Evolutionary conservation across 163 green algal genomes (phyloP).

Genomic region (Botryococcus braunii): DNA sequence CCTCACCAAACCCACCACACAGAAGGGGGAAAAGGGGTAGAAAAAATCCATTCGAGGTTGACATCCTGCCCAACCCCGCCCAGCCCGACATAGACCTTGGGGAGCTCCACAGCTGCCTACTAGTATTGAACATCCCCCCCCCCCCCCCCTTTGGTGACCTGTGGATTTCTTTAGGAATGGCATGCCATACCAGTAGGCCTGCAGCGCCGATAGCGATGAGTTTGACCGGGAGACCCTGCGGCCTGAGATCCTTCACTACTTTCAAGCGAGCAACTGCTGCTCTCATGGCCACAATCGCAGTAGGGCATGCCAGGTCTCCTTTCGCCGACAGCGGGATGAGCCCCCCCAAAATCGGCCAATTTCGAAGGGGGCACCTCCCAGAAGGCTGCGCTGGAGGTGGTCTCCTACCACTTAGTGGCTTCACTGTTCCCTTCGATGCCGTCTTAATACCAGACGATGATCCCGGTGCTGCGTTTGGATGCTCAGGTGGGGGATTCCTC

Average conservation of each 20-base stretch:
- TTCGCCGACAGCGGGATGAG: slow-evolving; percentile 48
- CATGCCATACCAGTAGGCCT: not conserved
- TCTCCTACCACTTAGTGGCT: too few species aligned
- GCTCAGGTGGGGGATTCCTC: too few species aligned
- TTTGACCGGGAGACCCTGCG: slow-evolving; percentile 21
- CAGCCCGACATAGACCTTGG: too few species aligned
- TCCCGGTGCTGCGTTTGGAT: too few species aligned
- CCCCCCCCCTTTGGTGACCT: too few species aligned
- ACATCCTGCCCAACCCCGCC: too few species aligned
- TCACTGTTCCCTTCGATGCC: too few species aligned
- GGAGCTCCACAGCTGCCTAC: too few species aligned
- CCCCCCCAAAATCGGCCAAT: slow-evolving; percentile 45
- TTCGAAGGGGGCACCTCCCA: slow-evolving; percentile 46
- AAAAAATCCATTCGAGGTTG: not conserved
- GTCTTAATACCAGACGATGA: too few species aligned
- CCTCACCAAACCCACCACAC: not conserved
- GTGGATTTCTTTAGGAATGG: too few species aligned
- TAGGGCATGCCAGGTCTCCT: slow-evolving; percentile 62
- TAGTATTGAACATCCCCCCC: too few species aligned
- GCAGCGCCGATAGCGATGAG: not conserved
- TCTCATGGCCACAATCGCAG: slow-evolving; percentile 65
- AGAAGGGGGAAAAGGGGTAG: not conserved
- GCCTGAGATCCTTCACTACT: slow-evolving; percentile 53
- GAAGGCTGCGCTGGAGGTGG: too few species aligned
- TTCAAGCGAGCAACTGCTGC: slow-evolving; percentile 58